These are phyloP conservation scores for Micractinium sp. DNA, from an alignment of 139 green algal species.

Conservation along the genomic window DNA sequence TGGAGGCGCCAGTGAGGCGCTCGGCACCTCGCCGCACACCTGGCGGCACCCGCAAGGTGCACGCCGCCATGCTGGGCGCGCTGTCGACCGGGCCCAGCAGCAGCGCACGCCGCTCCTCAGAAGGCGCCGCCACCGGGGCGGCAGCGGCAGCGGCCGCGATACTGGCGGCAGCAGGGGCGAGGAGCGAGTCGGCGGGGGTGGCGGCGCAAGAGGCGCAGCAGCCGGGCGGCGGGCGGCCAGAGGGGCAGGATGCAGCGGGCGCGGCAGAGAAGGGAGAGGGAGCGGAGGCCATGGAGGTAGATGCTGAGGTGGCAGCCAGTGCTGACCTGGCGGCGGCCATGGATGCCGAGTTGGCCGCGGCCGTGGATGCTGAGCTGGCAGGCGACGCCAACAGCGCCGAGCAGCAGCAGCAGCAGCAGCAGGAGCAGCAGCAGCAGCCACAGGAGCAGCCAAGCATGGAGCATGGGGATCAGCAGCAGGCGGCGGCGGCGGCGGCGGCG, in stretches of 20 bases:
- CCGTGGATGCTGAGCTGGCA: no score
- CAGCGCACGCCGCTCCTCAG: not conserved
- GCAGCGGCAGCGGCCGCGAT: not conserved
- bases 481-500: no score
- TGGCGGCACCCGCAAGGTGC: not conserved
- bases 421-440: not conserved
- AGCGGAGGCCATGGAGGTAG: not conserved
- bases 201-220: not conserved
- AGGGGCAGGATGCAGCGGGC: not conserved
- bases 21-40: no score
- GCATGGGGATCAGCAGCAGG: no score
- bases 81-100: not conserved
- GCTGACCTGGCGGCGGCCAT: no score
- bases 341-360: not conserved
- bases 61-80: not conserved
- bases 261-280: not conserved
- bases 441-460: not conserved
- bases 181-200: no score
- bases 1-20: not conserved
- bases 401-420: not conserved
- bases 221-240: not conserved
- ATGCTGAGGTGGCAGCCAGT: no score
- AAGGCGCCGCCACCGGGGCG: not conserved
- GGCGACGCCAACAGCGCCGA: not conserved
- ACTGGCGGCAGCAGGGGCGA: not conserved